These are phyloP conservation scores for Calamus simplicifolius DNA, from an alignment of 176 grass and related monocot species.

Conservation along the genomic window DNA sequence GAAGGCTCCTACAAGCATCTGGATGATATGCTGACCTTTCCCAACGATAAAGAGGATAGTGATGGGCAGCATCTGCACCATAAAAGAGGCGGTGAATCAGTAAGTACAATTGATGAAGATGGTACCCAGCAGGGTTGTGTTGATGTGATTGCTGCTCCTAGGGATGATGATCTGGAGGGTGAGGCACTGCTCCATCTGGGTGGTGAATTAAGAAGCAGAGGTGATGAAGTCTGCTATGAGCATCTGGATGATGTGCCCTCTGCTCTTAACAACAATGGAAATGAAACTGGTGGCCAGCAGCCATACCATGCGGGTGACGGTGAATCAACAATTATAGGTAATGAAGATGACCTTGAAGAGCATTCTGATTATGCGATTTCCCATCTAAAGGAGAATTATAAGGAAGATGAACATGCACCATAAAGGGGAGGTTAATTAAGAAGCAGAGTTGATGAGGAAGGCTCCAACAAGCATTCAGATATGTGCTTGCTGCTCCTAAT, in stretches of 20 bases:
- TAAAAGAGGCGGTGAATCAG: not conserved
- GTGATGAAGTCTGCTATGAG: constrained; percentile 14
- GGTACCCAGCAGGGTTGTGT: constrained; percentile 16
- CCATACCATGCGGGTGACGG: not conserved
- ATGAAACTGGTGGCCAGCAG: not conserved
- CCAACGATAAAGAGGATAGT: too few relatives aligned
- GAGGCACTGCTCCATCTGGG: constrained; percentile 9
- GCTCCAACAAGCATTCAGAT: too few relatives aligned
- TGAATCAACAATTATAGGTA: not conserved
- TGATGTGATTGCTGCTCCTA: not conserved
- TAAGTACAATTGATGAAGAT: constrained; percentile 2
- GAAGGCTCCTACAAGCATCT: too few relatives aligned
- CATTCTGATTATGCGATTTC: too few relatives aligned
- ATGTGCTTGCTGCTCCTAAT: too few relatives aligned
- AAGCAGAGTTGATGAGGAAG: too few relatives aligned
- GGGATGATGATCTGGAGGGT: constrained; percentile 18
- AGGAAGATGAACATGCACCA: too few relatives aligned
- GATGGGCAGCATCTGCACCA: too few relatives aligned
- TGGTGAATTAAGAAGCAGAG: constrained; percentile 25
- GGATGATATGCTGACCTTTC: too few relatives aligned
- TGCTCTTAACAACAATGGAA: constrained; percentile 13
- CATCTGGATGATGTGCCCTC: constrained; percentile 18
- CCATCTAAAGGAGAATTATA: too few relatives aligned
- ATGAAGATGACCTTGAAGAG: too few relatives aligned
- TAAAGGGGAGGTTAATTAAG: too few relatives aligned